Evolutionary conservation across 139 green algal species (phyloP).

Genomic region (Chlorella vulgaris): DNA sequence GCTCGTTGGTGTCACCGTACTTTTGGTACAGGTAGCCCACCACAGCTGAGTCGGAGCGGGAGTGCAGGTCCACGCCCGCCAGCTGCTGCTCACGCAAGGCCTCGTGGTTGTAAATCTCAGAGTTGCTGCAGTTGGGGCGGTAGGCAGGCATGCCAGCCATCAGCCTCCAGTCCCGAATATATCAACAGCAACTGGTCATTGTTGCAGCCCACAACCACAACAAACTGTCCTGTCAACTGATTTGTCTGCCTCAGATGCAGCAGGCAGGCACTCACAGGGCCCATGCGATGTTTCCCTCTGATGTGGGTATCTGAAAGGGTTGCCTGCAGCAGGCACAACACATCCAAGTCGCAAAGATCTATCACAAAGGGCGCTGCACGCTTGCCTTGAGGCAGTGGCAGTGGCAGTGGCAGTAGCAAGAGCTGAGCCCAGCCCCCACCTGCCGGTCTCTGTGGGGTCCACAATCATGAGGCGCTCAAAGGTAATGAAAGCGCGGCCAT

Average conservation of each 20-base stretch:
- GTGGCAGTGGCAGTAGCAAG: neutral
- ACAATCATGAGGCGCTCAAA: constrained; percentile 77
- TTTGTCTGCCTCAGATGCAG: no score
- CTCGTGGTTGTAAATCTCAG: constrained; percentile 79
- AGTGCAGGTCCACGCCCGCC: constrained; percentile 52
- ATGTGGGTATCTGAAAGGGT: constrained; percentile 61
- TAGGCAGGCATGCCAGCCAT: no score
- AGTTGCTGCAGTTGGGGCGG: constrained; percentile 56
- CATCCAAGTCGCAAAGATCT: no score
- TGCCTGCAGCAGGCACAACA: constrained; percentile 53
- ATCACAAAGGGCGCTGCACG: neutral
- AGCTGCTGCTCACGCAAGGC: constrained; percentile 46
- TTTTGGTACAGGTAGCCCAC: constrained; percentile 64
- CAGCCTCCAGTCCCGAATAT: neutral
- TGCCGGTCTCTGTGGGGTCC: constrained; percentile 64
- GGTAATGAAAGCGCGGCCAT: constrained; percentile 53
- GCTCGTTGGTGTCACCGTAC: constrained; percentile 70
- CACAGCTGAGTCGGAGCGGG: constrained; percentile 65
- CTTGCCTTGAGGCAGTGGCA: neutral
- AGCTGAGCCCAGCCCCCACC: constrained; percentile 32
- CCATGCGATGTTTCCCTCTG: constrained; percentile 65
- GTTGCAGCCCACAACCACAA: no score
- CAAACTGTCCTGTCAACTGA: no score
- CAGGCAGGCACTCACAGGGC: constrained; percentile 53
- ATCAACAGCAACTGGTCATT: no score